A percentile compares a stretch with the other conserved stretches of the same genome.
Conservation (phyloP, 306 rosid species). For the Dryas alaskensis region DNA sequence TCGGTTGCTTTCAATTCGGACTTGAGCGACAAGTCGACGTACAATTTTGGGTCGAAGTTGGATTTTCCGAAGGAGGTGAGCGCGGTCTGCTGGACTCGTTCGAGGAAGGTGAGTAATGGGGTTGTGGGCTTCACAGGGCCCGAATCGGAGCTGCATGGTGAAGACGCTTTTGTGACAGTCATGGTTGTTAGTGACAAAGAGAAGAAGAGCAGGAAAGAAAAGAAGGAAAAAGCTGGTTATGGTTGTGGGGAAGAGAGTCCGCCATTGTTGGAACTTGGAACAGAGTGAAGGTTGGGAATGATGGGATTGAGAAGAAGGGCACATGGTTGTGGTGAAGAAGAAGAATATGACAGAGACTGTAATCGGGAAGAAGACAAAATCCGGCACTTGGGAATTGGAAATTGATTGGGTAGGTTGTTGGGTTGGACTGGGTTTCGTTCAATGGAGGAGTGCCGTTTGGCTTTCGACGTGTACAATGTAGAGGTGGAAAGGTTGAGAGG, state of each 20-base stretch:
- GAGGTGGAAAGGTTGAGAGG: not conserved
- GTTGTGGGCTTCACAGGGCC: constrained; percentile 38
- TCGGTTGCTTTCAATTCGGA: constrained; percentile 36
- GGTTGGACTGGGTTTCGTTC: not conserved
- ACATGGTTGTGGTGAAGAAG: not conserved
- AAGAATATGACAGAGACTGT: not conserved
- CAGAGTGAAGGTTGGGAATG: not conserved
- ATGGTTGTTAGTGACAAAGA: constrained; percentile 4
- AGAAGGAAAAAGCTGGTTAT: too few species aligned
- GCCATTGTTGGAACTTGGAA: not conserved
- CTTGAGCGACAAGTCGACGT: constrained; percentile 71
- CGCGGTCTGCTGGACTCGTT: constrained; percentile 56
- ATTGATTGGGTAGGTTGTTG: not conserved
- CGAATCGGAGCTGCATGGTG: constrained; percentile 16
- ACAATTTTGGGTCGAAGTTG: constrained; percentile 64
- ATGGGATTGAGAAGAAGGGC: not conserved
- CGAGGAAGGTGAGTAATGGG: constrained; percentile 57
- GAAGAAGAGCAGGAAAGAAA: not conserved
- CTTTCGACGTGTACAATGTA: not conserved
- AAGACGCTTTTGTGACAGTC: constrained; percentile 11
- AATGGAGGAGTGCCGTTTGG: not conserved
- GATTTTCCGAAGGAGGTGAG: constrained; percentile 36
- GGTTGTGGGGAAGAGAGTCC: not conserved
- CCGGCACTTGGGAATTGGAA: constrained; percentile 3
- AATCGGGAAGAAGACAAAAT: not conserved